Evolutionary conservation across 192 early-diverging fungal genomes (phyloP), one percentile per base, ranked within the genome.

Genomic region (Lunasporangiospora selenospora): DNA sequence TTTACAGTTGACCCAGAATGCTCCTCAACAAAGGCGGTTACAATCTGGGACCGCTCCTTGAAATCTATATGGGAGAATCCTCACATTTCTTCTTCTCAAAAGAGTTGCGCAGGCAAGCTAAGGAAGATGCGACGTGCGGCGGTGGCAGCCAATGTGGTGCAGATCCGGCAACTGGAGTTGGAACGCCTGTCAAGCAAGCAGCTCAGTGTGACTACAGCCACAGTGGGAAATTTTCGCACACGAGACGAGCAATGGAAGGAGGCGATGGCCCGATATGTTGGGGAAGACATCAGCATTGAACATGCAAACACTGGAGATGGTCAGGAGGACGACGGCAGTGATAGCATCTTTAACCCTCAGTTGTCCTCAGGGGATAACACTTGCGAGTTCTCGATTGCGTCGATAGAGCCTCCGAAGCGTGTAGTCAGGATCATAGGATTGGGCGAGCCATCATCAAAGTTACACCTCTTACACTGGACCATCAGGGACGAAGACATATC

Each of bases 281-380:
- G 55, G 42, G 43, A 58, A 40, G 55, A 58, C 55, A 19, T 21
- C 26, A 19, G 42, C 43, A 43, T 19, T 1, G 4, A 34, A 38
- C n/a, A 58, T 36, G 42, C 29, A 46, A 46, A 23, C 9, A 21
- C 43, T 34, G 33, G 31, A 47, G 57, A 58, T 37, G 33, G 26
- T 8, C 43, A 58, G 21, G 57, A 58, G 57, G 31, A 48, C 16
- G 57, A 37, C 21, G 27, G 45, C 57, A 27, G 33, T 43, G 57
- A 49, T 21, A 50, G 58, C 37, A 41, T 29, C 58, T 60, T 41
- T 49, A 40, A 50, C 36, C 16, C n/a, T 50, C 38, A 16, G 30
- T 60, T 60, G 58, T 60, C 47, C 12, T 60, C 58, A 50, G 58
- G 50, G 45, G 47, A 60, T 4, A 60, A 60, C 58, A 60, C 47